Evolutionary conservation across 306 rosid species (phyloP).

Genomic region (Vigna angularis): DNA sequence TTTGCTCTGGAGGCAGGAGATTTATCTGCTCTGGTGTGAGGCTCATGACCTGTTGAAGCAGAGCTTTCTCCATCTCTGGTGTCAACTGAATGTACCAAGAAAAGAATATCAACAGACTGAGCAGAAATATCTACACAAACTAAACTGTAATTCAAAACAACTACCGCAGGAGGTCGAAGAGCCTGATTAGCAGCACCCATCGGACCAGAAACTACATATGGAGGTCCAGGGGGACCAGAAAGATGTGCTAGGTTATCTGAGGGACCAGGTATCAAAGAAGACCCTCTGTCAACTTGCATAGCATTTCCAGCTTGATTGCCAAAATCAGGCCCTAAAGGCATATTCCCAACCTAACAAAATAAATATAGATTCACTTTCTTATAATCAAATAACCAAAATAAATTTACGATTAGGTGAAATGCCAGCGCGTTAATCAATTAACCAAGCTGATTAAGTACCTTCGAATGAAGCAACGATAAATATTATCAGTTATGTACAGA

Average conservation of each 20-base stretch:
- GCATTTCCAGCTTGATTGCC: conserved; percentile 72
- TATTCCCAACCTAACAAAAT: conserved; percentile 64
- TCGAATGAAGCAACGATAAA: conserved; percentile 1
- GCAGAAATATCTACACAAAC: conserved; percentile 22
- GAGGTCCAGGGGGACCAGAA: conserved; percentile 63
- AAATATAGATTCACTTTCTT: conserved; percentile 23
- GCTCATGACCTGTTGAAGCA: conserved; percentile 99
- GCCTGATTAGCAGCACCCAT: conserved; percentile 72
- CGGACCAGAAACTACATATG: conserved; percentile 56
- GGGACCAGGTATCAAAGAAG: conserved; percentile 73
- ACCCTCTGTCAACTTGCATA: conserved; percentile 79
- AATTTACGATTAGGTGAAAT: conserved; percentile 12
- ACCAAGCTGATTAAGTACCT: conserved; percentile 20
- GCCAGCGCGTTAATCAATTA: background rate
- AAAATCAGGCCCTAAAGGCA: conserved; percentile 70
- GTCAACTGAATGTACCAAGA: conserved; percentile 66
- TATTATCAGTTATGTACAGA: conserved; percentile 7
- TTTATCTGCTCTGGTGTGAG: conserved; percentile 88
- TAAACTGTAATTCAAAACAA: conserved; percentile 23
- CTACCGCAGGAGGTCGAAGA: conserved; percentile 62
- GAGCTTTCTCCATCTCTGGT: conserved; percentile 92
- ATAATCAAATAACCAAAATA: conserved; percentile 28
- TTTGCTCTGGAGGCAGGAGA: conserved; percentile 90
- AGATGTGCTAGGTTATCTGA: conserved; percentile 68
- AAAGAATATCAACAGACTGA: conserved; percentile 25